Evolutionary conservation across 2,329 filamentous ascomycete genomes (phyloP), one percentile per base, ranked within the genome.

Genomic region (Cordyceps militaris): DNA sequence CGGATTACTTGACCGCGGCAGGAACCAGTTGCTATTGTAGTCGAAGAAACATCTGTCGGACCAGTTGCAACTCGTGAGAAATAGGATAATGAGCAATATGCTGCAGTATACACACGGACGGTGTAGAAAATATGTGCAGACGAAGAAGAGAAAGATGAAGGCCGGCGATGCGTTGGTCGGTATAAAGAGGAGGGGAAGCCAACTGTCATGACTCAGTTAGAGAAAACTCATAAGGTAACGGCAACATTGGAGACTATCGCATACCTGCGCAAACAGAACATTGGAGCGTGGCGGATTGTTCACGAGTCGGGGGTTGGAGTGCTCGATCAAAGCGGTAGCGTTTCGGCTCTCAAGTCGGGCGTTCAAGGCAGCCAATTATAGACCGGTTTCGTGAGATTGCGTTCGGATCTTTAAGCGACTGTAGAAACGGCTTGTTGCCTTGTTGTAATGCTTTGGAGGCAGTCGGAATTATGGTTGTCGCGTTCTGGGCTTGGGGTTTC

Each of bases 31-130:
- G 66, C 86, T 88, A 69, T 78, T 82, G 67, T 97, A 88, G 76
- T 97, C 93, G 78, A 97, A 94, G 76, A 97, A 94, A 70, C 89
- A 94, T 56, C 86, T 85, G 70, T 92, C 88, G 63, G 87, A 89
- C 89, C 89, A 94, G 80, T 92, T 87, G 73, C 89, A 94, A 26
- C 88, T 91, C 26, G 91, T 95, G 64, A 92, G 82, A 77, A 97
- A 96, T 65, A 99, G 90, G 66, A 97, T 91, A 63, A 96, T 82
- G 50, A 99, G 89, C 56, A 99, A 87, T 61, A 97, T 86, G 61
- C 91, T 96, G 82, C 94, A 99, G 81, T 99, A 99, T 66, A 96
- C 87, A 77, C 94, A 99, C 56, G 94, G 94, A 57, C 93, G 87
- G 76, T 97, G 96, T 66, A 99, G 86, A 74, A 96, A 89, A 79